Evolutionary conservation across 139 green algal genomes (phyloP).

Genomic region (Auxenochlorella pyrenoidosa): DNA sequence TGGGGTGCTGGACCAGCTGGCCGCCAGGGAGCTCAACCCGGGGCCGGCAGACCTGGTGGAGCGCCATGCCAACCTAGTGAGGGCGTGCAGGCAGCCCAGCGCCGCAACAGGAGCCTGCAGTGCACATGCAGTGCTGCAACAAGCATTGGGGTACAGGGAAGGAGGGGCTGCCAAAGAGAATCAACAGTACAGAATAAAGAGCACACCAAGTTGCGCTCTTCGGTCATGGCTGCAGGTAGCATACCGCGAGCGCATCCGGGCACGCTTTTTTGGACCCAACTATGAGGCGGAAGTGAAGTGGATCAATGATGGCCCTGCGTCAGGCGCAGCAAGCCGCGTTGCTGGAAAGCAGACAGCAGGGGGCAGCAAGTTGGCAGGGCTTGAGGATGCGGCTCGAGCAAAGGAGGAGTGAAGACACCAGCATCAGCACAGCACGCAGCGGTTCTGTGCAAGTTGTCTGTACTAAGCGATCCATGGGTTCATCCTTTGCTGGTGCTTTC

Average conservation of each 20-base stretch:
- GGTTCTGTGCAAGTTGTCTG: neutral
- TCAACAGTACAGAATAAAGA: too few relatives aligned
- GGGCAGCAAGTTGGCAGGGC: too few relatives aligned
- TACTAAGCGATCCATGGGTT: too few relatives aligned
- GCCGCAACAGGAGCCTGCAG: too few relatives aligned
- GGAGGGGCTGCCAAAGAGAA: too few relatives aligned
- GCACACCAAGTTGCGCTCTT: too few relatives aligned
- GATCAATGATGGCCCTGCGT: neutral
- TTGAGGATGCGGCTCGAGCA: neutral
- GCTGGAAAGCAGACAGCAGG: neutral
- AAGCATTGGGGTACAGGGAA: too few relatives aligned
- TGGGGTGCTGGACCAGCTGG: conserved; percentile 14
- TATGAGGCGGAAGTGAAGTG: neutral
- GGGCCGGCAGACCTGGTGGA: neutral
- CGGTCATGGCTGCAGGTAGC: neutral
- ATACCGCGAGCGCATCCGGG: neutral
- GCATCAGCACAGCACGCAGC: too few relatives aligned
- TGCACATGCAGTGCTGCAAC: too few relatives aligned
- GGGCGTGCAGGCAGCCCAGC: neutral
- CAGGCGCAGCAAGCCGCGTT: neutral
- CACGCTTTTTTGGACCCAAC: neutral
- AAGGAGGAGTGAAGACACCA: neutral
- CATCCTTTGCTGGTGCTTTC: too few relatives aligned
- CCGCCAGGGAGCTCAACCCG: neutral
- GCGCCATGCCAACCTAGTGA: neutral